Percentiles rank a stretch among this genome's conserved stretches.
phyloP scores from a whole-genome alignment of 2,329 filamentous ascomycete species.

The Ceratocystis alfenasii region DNA sequence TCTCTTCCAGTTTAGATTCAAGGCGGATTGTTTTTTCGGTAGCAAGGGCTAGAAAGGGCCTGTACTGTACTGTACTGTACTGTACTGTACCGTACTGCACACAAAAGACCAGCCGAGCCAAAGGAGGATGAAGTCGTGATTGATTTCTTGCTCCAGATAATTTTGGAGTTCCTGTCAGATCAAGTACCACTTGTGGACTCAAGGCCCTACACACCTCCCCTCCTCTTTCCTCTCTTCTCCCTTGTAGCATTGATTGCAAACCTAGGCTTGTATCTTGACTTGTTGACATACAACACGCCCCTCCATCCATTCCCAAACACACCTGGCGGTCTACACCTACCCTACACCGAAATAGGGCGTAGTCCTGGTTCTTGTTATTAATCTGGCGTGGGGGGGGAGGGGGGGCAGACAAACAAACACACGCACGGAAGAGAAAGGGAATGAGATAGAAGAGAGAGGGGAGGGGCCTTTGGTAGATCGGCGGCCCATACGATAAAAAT shows the following conservation, averaged over 20 bases:
- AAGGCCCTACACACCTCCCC: neutral
- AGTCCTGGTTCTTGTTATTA: constrained; percentile 4
- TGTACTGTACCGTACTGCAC: neutral
- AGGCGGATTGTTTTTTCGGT: neutral
- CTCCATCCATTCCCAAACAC: neutral
- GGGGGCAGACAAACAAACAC: neutral
- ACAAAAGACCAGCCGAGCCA: neutral
- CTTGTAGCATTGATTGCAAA: neutral
- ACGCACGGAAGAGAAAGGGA: neutral
- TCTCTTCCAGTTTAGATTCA: constrained; percentile 9
- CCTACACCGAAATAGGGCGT: neutral
- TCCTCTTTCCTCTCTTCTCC: neutral
- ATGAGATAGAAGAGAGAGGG: neutral
- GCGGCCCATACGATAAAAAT: neutral
- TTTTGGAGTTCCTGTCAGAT: neutral
- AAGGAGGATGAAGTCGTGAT: neutral
- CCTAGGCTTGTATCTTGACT: neutral
- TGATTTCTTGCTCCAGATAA: neutral
- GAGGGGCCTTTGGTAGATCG: neutral
- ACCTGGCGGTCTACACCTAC: neutral
- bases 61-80: neutral
- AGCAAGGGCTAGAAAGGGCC: neutral
- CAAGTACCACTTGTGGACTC: neutral
- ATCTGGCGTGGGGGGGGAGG: neutral
- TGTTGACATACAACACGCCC: neutral